Evolutionary conservation across 2,329 filamentous ascomycete species (phyloP).

Genomic region (Magnaporthiopsis poae): DNA sequence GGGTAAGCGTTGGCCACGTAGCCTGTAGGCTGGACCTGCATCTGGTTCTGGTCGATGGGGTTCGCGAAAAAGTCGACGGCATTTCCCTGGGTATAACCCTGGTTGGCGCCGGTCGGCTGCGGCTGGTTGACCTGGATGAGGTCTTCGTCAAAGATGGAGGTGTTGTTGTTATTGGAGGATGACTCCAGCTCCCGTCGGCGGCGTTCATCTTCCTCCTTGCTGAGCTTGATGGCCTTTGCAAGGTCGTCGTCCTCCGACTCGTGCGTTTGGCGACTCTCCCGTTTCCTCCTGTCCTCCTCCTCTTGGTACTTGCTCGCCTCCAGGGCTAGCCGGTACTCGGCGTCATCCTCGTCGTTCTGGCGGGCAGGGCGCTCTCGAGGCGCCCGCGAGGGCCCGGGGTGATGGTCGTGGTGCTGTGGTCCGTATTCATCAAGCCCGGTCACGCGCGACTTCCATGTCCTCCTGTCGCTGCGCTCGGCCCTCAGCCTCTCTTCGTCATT

Average conservation of each 20-base stretch:
- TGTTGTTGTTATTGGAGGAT: conserved; percentile 63
- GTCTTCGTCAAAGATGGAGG: conserved; percentile 80
- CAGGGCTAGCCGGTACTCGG: conserved; percentile 80
- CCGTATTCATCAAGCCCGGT: conserved; percentile 80
- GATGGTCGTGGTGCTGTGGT: conserved; percentile 27
- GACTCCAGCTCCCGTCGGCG: conserved; percentile 79
- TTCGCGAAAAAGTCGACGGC: conserved; percentile 97
- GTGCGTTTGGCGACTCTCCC: conserved; percentile 49
- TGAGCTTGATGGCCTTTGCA: conserved; percentile 87
- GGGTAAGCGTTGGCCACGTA: conserved; percentile 50
- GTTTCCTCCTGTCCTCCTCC: conserved; percentile 74
- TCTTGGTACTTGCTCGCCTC: conserved; percentile 93
- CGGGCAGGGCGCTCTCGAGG: conserved; percentile 33
- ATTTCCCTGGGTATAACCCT: conserved; percentile 93
- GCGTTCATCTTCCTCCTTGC: conserved; percentile 86
- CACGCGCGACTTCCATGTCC: conserved; percentile 93
- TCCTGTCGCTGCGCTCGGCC: conserved; percentile 80
- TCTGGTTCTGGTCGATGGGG: conserved; percentile 68
- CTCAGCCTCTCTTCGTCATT: conserved; percentile 88
- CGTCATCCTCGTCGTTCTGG: conserved; percentile 70
- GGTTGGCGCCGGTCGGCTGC: conserved; percentile 83
- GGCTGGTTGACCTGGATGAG: conserved; percentile 52
- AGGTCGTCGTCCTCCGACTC: conserved; percentile 71
- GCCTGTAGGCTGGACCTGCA: conserved; percentile 73
- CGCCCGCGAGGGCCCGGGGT: conserved; percentile 20